These are phyloP conservation scores for Wickerhamomyces rabaulensis DNA, from an alignment of 805 yeast genomes.

Conservation along the genomic window DNA sequence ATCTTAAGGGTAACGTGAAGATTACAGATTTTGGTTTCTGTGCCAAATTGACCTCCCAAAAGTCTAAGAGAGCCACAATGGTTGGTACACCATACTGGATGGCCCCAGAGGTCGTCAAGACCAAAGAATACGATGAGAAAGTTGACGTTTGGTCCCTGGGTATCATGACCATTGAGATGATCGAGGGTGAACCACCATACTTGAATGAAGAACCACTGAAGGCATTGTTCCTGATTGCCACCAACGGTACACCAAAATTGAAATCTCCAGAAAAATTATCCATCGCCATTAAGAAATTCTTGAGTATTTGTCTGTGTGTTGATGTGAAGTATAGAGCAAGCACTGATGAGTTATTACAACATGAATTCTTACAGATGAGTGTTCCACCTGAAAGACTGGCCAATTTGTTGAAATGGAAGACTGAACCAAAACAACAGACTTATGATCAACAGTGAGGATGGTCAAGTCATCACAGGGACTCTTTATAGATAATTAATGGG, in stretches of 20 bases:
- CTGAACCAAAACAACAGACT: background rate
- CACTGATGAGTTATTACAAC: constrained; percentile 81
- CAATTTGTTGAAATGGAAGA: constrained; percentile 49
- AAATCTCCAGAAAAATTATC: constrained; percentile 84
- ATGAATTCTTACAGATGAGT: constrained; percentile 61
- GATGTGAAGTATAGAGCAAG: constrained; percentile 90
- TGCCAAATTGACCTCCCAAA: constrained; percentile 82
- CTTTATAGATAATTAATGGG: background rate
- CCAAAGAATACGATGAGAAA: constrained; percentile 93
- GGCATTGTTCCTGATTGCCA: constrained; percentile 90
- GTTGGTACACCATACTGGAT: constrained; percentile 99
- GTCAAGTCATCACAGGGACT: too few species aligned
- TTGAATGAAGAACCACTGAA: constrained; percentile 92
- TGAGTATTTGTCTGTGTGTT: constrained; percentile 88
- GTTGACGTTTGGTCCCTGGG: constrained; percentile 99
- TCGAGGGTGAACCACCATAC: constrained; percentile 98
- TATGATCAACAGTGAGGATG: background rate
- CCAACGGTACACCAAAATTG: constrained; percentile 94
- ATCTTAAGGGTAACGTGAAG: constrained; percentile 79
- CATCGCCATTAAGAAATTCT: constrained; percentile 73
- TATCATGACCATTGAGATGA: constrained; percentile 97
- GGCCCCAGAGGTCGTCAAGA: constrained; percentile 98
- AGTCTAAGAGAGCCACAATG: constrained; percentile 92
- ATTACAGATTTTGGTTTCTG: constrained; percentile 97
- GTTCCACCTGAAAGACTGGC: constrained; percentile 58